Evolutionary conservation across 2,329 filamentous ascomycete species (phyloP).

Genomic region (Xylaria sp.): DNA sequence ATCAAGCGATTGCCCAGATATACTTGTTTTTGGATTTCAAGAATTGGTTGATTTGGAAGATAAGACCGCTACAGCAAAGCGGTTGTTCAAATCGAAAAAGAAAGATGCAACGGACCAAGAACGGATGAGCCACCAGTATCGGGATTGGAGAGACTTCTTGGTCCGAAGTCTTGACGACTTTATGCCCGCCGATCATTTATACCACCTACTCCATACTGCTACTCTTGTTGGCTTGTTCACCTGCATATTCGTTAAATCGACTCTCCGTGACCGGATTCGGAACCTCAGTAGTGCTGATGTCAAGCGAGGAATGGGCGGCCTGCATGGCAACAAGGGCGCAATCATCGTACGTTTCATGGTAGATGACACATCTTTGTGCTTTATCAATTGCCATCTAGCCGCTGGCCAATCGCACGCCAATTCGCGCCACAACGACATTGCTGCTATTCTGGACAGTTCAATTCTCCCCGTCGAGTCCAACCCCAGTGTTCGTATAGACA

Average conservation of each 20-base stretch:
- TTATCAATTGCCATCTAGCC: slow-evolving; percentile 96
- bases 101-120: slow-evolving; percentile 79
- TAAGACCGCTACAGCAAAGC: slow-evolving; percentile 97
- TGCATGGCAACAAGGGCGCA: slow-evolving; percentile 97
- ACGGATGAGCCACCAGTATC: slow-evolving; percentile 96
- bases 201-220: slow-evolving; percentile 87
- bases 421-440: slow-evolving; percentile 91
- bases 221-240: slow-evolving; percentile 95
- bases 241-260: slow-evolving; percentile 91
- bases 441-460: slow-evolving; percentile 84
- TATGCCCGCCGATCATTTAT: slow-evolving; percentile 80
- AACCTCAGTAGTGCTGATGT: slow-evolving; percentile 84
- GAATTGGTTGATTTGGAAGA: slow-evolving; percentile 98
- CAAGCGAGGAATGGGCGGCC: slow-evolving; percentile 94
- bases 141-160: slow-evolving; percentile 94
- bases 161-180: slow-evolving; percentile 84
- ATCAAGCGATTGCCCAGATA: slow-evolving; percentile 82
- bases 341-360: slow-evolving; percentile 91
- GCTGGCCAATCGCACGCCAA: slow-evolving; percentile 92
- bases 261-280: slow-evolving; percentile 78
- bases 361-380: slow-evolving; percentile 93
- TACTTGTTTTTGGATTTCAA: slow-evolving; percentile 96
- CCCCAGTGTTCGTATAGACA: slow-evolving; percentile 74
- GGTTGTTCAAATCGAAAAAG: slow-evolving; percentile 91
- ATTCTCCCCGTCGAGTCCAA: slow-evolving; percentile 80